Evolutionary conservation across 2,329 filamentous ascomycete species (phyloP), one percentile per base, ranked within the genome.

Genomic region (Dactylellina sp.): DNA sequence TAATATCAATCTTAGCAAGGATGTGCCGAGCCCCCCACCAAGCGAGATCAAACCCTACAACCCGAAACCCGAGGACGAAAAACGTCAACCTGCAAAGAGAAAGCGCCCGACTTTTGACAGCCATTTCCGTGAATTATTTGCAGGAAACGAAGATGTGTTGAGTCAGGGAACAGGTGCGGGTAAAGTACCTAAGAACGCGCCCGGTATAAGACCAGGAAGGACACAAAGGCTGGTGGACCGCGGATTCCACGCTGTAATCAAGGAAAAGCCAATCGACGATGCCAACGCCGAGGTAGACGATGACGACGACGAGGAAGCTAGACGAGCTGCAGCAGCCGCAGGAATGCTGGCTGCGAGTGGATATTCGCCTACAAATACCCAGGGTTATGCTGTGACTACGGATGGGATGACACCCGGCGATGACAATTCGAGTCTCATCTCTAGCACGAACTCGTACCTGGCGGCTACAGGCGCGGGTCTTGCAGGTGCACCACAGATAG

Each of bases 1-100:
- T 32, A 60, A 42, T 14, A 78, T 81, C 25, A 80, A 81, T 60
- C 80, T 63, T 28, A 75, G 40, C 24, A 68, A 72, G 35, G 60
- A 71, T 24, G 60, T 52, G 0, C 65, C 72, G 0, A 61, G 56
- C 42, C 59, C 64, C 16, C 70, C 70, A n/a, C 70, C 70, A 11
- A 65, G 56, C 52, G 70, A 74, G 40, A 74, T 74, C 16, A 74
- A 74, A 24, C 55, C 70, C 7, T 74, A 74, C 49, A 62, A 28
- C 7, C 18, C 49, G 5, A 74, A 66, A 46, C 53, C 46, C 6
- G 61, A 74, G n/a, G 70, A 66, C 1, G 70, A 62, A 11, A 56
- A 42, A 35, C 53, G 56, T 0, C 44, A 40, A 3, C n/a, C 53
- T 5, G 53, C 65, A 20, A 71, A 65, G 24, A 57, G 56, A 16